phyloP scores from a whole-genome alignment of 805 yeast genomes.

The Ogataea methanolica region DNA sequence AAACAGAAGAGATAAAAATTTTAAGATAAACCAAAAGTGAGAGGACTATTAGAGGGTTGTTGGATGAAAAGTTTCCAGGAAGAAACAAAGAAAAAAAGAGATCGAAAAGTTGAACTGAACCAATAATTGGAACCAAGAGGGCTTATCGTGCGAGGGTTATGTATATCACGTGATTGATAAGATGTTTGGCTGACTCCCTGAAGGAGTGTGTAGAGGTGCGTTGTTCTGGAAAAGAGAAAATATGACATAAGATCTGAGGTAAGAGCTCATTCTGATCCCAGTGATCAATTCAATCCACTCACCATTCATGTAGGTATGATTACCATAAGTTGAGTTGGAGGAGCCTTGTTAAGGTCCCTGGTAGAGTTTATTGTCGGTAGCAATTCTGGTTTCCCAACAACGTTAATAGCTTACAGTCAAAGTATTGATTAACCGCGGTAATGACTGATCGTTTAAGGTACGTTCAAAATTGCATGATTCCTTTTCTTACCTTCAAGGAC shows the following conservation, averaged over 20 bases:
- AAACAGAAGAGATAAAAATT: background rate
- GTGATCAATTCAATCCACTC: no score
- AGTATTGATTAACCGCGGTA: background rate
- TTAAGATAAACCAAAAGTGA: no score
- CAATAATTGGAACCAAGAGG: no score
- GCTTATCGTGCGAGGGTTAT: background rate
- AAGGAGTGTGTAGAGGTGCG: background rate
- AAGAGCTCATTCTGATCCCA: background rate
- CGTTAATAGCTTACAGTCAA: background rate
- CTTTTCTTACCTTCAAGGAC: background rate
- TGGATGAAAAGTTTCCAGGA: no score
- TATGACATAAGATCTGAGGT: background rate
- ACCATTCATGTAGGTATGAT: no score
- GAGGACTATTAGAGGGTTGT: no score
- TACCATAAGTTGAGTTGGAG: no score
- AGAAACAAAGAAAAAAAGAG: no score
- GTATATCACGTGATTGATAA: background rate
- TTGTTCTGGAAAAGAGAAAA: background rate
- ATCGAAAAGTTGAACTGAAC: no score
- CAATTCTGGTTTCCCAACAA: background rate
- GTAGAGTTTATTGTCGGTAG: background rate
- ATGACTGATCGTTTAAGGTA: slow-evolving; percentile 17
- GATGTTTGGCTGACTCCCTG: background rate
- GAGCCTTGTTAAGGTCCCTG: no score
- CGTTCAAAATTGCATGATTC: background rate